phyloP scores from a whole-genome alignment of 1,139 yeast genomes.

The Yamadazyma siamensis region DNA sequence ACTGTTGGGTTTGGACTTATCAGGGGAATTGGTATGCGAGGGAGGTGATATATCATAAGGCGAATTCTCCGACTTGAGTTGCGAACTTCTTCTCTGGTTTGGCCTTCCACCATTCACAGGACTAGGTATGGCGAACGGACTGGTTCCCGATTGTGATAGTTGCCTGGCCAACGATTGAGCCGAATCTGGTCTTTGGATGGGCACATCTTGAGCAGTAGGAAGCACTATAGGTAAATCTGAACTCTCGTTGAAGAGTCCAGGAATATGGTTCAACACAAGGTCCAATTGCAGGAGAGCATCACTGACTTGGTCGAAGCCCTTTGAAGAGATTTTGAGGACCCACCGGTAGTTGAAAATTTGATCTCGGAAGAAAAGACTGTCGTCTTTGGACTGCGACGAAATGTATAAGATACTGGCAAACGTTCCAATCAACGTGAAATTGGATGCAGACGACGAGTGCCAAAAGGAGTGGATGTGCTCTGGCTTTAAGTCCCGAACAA shows the following conservation, averaged over 20 bases:
- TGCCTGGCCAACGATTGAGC: conserved; percentile 7
- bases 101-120: conserved; percentile 2
- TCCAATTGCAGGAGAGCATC: conserved; percentile 69
- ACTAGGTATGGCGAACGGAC: conserved; percentile 7
- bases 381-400: conserved; percentile 58
- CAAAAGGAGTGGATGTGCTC: conserved; percentile 86
- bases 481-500: conserved; percentile 68
- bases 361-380: conserved; percentile 59
- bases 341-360: conserved; percentile 73
- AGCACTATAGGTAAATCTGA: conserved; percentile 38
- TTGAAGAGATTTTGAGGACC: conserved; percentile 67
- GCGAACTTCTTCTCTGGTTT: conserved; percentile 1
- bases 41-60: not conserved
- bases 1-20: conserved; percentile 13
- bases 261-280: conserved; percentile 59
- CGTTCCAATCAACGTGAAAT: conserved; percentile 77
- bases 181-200: conserved; percentile 16
- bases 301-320: conserved; percentile 72
- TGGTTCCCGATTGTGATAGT: conserved; percentile 8
- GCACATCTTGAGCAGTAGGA: conserved; percentile 31
- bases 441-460: conserved; percentile 78
- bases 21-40: too few species aligned
- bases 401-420: conserved; percentile 77
- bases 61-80: not conserved
- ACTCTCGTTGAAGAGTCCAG: conserved; percentile 55